Conservation (phyloP, 148 eudicot species). For the Pouteria glomerata region DNA sequence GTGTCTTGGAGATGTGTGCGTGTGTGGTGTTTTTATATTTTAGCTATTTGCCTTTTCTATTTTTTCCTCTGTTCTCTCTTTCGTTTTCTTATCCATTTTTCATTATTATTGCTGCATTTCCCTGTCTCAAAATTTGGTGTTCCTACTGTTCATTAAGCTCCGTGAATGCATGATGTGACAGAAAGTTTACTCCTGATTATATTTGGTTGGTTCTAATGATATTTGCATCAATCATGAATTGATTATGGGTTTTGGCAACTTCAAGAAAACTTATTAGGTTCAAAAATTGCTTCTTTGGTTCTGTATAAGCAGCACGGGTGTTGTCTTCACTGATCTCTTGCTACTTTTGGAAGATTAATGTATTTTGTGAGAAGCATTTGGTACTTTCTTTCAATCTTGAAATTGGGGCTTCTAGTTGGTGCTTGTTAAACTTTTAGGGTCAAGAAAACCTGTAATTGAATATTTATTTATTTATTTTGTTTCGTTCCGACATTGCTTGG, state of each 20-base stretch:
- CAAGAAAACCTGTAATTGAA: background rate
- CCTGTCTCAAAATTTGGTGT: background rate
- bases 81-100: background rate
- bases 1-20: background rate
- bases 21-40: background rate
- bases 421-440: background rate
- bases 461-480: background rate
- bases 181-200: background rate
- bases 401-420: background rate
- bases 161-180: background rate
- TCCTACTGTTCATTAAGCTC: background rate
- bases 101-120: background rate
- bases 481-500: too few species aligned
- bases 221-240: background rate
- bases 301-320: background rate
- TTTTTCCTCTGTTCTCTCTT: background rate
- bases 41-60: background rate
- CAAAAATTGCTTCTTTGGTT: constrained; percentile 11
- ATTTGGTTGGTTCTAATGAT: background rate
- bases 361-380: too few species aligned
- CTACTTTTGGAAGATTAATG: constrained; percentile 2
- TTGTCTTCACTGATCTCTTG: background rate
- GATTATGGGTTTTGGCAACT: background rate
- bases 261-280: background rate
- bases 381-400: too few species aligned